These are phyloP conservation scores for Neodidymelliopsis sp. DNA, from an alignment of 2,329 filamentous ascomycete species.

Conservation along the genomic window DNA sequence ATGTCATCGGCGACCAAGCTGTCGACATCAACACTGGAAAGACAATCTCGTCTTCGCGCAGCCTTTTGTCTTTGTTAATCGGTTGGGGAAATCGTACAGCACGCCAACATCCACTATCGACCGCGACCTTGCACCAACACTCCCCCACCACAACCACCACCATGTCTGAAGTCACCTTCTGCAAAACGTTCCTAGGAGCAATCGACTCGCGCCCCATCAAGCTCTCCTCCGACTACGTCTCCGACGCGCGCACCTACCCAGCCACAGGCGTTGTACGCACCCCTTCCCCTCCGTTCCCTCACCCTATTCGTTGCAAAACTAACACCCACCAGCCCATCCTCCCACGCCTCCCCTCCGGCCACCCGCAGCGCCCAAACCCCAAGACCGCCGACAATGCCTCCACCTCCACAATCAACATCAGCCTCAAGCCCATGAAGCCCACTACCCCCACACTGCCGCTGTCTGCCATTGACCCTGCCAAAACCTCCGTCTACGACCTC, in stretches of 20 bases:
- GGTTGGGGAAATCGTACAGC: background rate
- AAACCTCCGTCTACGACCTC: constrained; percentile 79
- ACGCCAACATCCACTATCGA: background rate
- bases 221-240: constrained; percentile 88
- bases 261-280: constrained; percentile 75
- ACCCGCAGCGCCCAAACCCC: constrained; percentile 56
- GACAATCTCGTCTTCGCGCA: too few species aligned
- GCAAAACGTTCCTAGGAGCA: constrained; percentile 79
- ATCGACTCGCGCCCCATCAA: constrained; percentile 82
- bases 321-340: constrained; percentile 68
- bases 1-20: constrained; percentile 38
- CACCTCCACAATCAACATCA: constrained; percentile 43
- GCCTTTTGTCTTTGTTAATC: background rate
- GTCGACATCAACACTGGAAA: constrained; percentile 10
- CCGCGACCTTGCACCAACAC: background rate
- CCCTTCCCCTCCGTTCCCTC: constrained; percentile 29
- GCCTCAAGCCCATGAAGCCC: constrained; percentile 75
- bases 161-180: constrained; percentile 77
- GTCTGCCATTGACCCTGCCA: constrained; percentile 64
- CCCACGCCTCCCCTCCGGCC: constrained; percentile 67
- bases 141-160: constrained; percentile 19
- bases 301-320: constrained; percentile 34
- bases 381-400: constrained; percentile 56
- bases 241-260: constrained; percentile 81
- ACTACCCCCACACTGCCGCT: constrained; percentile 71